These are phyloP conservation scores for Xylariaceae sp. DNA, from an alignment of 2,329 filamentous ascomycete genomes.

Conservation along the genomic window DNA sequence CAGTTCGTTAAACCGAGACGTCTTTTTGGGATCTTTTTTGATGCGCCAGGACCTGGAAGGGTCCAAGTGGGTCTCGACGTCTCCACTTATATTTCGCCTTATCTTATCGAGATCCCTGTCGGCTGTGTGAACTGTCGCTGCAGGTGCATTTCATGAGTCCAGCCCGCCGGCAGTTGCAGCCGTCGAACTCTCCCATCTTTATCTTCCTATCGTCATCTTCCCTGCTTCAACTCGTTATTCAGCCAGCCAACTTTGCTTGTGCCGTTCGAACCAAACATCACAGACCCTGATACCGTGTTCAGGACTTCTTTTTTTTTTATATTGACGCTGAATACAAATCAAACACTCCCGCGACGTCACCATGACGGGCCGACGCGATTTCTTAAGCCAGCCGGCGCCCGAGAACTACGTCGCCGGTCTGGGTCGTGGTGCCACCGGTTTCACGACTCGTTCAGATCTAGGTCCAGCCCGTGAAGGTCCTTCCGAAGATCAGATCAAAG, in stretches of 20 bases:
- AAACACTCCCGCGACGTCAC: slow-evolving; percentile 3
- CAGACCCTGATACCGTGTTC: not conserved
- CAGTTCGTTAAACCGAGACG: not conserved
- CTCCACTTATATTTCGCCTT: slow-evolving; percentile 6
- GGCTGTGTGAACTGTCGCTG: not conserved
- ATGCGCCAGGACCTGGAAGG: not conserved
- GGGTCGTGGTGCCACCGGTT: slow-evolving; percentile 94
- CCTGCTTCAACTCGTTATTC: not conserved
- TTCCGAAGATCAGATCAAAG: slow-evolving; percentile 97
- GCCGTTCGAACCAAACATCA: not conserved
- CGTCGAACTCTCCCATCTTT: not conserved
- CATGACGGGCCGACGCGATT: slow-evolving; percentile 67
- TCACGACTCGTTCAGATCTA: slow-evolving; percentile 94
- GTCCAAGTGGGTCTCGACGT: slow-evolving; percentile 5
- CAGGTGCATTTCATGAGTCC: not conserved
- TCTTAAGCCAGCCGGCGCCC: slow-evolving; percentile 77
- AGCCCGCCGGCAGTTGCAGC: not conserved
- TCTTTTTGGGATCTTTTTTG: slow-evolving; percentile 11
- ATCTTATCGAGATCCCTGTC: slow-evolving; percentile 17
- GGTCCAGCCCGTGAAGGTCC: slow-evolving; percentile 93
- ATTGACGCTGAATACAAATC: not conserved
- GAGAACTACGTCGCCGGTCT: slow-evolving; percentile 94
- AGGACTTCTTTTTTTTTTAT: not conserved
- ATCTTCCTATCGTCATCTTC: not conserved
- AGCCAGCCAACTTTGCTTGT: not conserved